phyloP scores from a whole-genome alignment of 495 filamentous ascomycete genomes.

The Penicillium pancosmium region DNA sequence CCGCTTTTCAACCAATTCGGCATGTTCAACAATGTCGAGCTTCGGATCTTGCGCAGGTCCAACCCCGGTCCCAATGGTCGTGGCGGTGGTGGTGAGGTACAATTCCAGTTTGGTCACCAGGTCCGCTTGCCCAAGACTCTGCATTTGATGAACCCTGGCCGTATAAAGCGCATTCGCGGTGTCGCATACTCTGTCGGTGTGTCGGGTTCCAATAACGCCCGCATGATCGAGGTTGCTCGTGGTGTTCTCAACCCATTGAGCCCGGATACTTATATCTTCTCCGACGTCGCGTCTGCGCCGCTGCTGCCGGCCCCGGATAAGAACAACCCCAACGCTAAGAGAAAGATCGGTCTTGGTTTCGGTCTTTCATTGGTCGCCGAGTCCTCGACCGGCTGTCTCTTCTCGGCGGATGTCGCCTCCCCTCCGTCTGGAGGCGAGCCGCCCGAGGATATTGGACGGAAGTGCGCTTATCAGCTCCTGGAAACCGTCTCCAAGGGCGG shows the following conservation, averaged over 20 bases:
- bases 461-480: conserved; percentile 86
- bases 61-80: conserved; percentile 71
- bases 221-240: conserved; percentile 90
- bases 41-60: conserved; percentile 77
- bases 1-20: conserved; percentile 90
- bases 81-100: conserved; percentile 88
- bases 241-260: conserved; percentile 84
- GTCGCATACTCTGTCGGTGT: conserved; percentile 93
- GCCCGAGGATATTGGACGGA: conserved; percentile 86
- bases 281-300: conserved; percentile 74
- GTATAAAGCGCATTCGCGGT: conserved; percentile 86
- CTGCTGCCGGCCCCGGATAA: conserved; percentile 65
- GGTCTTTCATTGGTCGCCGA: conserved; percentile 90
- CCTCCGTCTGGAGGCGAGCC: conserved; percentile 78
- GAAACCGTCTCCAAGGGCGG: conserved; percentile 82
- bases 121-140: conserved; percentile 91
- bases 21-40: conserved; percentile 83
- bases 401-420: conserved; percentile 82
- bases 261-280: conserved; percentile 84
- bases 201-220: conserved; percentile 84
- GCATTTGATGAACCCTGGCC: conserved; percentile 81
- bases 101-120: conserved; percentile 89
- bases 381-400: conserved; percentile 80
- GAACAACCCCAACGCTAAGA: conserved; percentile 60
- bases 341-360: conserved; percentile 81